Conservation (phyloP, 192 early-diverging fungal genomes). For the Coemansia sp. region DNA sequence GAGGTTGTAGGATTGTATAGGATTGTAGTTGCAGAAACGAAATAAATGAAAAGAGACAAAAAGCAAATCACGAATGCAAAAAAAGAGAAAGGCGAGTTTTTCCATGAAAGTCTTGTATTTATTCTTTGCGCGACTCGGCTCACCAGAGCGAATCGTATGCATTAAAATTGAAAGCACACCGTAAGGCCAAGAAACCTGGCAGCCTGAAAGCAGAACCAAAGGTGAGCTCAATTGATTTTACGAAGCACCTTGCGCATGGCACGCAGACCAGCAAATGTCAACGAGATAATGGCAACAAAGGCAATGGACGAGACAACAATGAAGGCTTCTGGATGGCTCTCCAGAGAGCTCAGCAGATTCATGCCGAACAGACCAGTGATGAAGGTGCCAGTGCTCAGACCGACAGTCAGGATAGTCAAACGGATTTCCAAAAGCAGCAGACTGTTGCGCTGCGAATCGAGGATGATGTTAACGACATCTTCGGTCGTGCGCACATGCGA, state of each 20-base stretch:
- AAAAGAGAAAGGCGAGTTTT: neutral
- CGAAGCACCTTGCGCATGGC: conserved; percentile 50
- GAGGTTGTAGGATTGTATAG: too few species aligned
- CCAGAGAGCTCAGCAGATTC: conserved; percentile 80
- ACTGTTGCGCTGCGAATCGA: conserved; percentile 82
- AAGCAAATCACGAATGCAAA: neutral
- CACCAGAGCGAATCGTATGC: too few species aligned
- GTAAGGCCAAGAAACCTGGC: too few species aligned
- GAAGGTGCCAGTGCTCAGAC: conserved; percentile 72
- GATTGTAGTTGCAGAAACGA: neutral
- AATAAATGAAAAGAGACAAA: neutral
- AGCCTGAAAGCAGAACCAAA: too few species aligned
- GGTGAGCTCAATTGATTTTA: conserved; percentile 41
- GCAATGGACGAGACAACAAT: conserved; percentile 58
- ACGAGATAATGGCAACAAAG: conserved; percentile 31
- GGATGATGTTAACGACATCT: conserved; percentile 80
- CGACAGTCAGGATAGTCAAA: conserved; percentile 77
- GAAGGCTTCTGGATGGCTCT: conserved; percentile 70
- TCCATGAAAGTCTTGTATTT: neutral
- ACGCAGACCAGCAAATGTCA: conserved; percentile 40
- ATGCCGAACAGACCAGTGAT: conserved; percentile 83
- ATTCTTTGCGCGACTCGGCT: too few species aligned
- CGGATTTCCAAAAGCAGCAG: conserved; percentile 82
- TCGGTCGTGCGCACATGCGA: conserved; percentile 77
- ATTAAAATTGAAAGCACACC: too few species aligned